Base-by-base conservation (phyloP, 257 asterid genomes). In the Solanum pimpinellifolium region DNA sequence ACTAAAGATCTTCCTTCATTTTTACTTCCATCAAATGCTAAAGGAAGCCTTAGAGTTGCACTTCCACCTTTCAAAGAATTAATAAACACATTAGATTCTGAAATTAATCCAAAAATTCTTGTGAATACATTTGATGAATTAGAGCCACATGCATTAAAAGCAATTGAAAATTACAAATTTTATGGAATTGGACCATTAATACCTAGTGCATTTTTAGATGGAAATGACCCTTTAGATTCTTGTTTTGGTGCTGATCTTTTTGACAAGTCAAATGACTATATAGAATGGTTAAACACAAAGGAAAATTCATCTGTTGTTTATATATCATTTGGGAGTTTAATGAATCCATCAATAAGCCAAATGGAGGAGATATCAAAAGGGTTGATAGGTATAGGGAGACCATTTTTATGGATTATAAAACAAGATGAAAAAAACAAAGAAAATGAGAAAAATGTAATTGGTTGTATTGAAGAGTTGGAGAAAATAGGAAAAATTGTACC, bases 131-230 rank as follows among this genome's bases (percentile, higher is more conserved):
- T 89, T 80, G 89, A 91, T 73, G 87, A 86, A 18, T 85, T 88
- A 1, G 91, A 91, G 49, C 66, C 84, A 1, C 65, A 70, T 8
- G 89, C 90, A 23, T 83, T 90, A 3, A 85, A 84, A 65, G 85
- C 89, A 35, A 56, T 90, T 21, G 87, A 89, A 18, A 62, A 78
- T 59, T 90, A 90, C 25, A 86, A 91, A 2, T 47, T 88, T 83
- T 72, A 88, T 4, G 92, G 85, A 15, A 60, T 92, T 20, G 94
- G 93, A 73, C 94, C 93, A 9, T 84, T 91, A 31, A 83, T 90
- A 83, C 89, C 90, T 10, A 86, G 89, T 9, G 87, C 90, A 1
- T 86, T 83, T 39, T 52, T 86, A 42, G 87, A 70, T 35, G 88
- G 89, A 18, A 75, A 66, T 68, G 76, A 86, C 56, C 88, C 84